Base-by-base conservation (phyloP, 2,329 filamentous ascomycete genomes). In the Bipolaris sorokiniana region DNA sequence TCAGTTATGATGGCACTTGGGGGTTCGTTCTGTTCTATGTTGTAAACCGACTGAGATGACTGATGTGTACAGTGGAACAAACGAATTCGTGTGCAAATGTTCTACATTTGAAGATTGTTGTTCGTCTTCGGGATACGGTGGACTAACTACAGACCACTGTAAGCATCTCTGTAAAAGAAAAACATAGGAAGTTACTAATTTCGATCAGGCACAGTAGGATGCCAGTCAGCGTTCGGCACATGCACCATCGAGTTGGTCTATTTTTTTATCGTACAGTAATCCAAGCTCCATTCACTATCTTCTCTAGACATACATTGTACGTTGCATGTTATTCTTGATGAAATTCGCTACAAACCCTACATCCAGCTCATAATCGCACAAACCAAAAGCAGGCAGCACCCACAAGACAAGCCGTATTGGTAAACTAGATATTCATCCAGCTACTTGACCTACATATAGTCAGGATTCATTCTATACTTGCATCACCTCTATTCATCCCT, bases 111-210 rank as follows among this genome's bases (percentile, higher is more conserved):
- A 28, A 18, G 28, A 34, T 16, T 47, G 61, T 38, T 59, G 61
- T 31, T 54, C 38, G 13, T 55, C 54, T 13, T 50, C 51, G 11
- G 33, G 23, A 15, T 63, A 59, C 34, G 61, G 61, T 33, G 52
- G 55, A 28, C 13, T 31, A 15, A n/a, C 28, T 26, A 38, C 46
- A 7, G 18, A 7, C 4, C 44, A 47, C n/a, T 47, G 28, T 47
- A 7, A 13, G 18, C 11, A 9, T 38, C 15, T 9, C 36, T 38
- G 6, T 20, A 16, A 9, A 36, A 36, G 11, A 2, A 36, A 36
- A 15, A 36, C 3, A 36, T 36, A n/a, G 33, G 4, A 36, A n/a
- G 13, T 5, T 36, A 41, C 38, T 41, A 41, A 23, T 18, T 4
- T 20, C 38, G 23, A 23, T 22, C 18, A 22, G 38, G 55, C 31